phyloP scores from a whole-genome alignment of 805 yeast species.

The Yamadazyma insecticola region DNA sequence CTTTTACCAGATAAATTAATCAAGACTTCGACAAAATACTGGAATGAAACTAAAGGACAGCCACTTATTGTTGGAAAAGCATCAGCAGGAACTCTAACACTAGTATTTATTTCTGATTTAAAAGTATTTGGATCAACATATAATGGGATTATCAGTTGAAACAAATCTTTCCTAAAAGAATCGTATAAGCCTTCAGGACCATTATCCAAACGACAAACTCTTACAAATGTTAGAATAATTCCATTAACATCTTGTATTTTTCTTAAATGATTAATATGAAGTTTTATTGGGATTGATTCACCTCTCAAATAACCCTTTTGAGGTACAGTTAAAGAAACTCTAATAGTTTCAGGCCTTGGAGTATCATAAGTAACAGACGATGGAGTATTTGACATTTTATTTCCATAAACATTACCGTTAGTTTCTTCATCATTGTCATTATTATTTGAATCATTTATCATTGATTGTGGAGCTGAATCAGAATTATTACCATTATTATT shows the following conservation, averaged over 20 bases:
- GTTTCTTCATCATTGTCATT: slow-evolving; percentile 1
- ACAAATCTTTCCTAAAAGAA: slow-evolving; percentile 77
- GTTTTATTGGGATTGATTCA: slow-evolving; percentile 69
- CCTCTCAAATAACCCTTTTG: slow-evolving; percentile 75
- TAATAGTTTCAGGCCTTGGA: slow-evolving; percentile 25
- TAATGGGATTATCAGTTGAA: slow-evolving; percentile 72
- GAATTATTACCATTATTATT: neutral
- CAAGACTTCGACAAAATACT: slow-evolving; percentile 78
- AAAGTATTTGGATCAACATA: slow-evolving; percentile 68
- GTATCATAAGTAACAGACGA: slow-evolving; percentile 8
- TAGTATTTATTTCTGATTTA: slow-evolving; percentile 53
- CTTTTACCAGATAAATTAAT: slow-evolving; percentile 71
- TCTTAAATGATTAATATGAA: slow-evolving; percentile 65
- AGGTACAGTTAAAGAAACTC: slow-evolving; percentile 36
- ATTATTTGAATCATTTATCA: too few relatives aligned
- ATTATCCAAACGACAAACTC: slow-evolving; percentile 65
- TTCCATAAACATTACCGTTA: neutral
- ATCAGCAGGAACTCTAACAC: slow-evolving; percentile 73
- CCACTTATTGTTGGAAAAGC: slow-evolving; percentile 80
- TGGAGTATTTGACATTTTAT: slow-evolving; percentile 8
- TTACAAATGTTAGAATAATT: slow-evolving; percentile 69
- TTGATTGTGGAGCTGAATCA: slow-evolving; percentile 2
- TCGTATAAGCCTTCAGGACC: slow-evolving; percentile 59
- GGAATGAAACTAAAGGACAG: slow-evolving; percentile 69
- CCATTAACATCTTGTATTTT: slow-evolving; percentile 67